Evolutionary conservation across 768 basidiomycete species (phyloP).

Genomic region (Lactarius sanguifluus): DNA sequence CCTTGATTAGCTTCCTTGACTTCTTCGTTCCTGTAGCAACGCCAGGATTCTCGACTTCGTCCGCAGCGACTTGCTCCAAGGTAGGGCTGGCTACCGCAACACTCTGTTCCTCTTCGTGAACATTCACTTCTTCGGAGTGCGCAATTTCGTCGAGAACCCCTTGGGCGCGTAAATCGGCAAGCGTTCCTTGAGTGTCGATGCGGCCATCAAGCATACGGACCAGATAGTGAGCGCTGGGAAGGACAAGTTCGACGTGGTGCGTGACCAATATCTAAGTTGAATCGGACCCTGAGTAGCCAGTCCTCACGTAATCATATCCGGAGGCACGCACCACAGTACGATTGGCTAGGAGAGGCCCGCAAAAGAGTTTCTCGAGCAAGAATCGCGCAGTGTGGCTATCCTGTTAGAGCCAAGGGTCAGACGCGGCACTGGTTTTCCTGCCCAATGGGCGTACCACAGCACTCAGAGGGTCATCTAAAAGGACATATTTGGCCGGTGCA

Average conservation of each 20-base stretch:
- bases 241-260: constrained; percentile 80
- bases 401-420: constrained; percentile 36
- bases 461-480: constrained; percentile 81
- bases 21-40: constrained; percentile 49
- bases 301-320: not conserved
- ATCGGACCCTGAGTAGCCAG: not conserved
- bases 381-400: constrained; percentile 68
- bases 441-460: constrained; percentile 59
- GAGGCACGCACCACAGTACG: constrained; percentile 59
- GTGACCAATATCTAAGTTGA: constrained; percentile 62
- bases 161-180: constrained; percentile 58
- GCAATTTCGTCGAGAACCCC: constrained; percentile 64
- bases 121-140: constrained; percentile 50
- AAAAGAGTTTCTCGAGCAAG: constrained; percentile 61
- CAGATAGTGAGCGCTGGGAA: constrained; percentile 70
- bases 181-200: constrained; percentile 70
- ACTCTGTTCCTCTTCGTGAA: constrained; percentile 45
- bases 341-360: constrained; percentile 61
- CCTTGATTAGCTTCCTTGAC: constrained; percentile 72
- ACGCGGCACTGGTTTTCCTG: constrained; percentile 2
- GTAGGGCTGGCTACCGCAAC: constrained; percentile 28
- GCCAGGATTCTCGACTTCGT: constrained; percentile 32
- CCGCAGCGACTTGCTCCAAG: constrained; percentile 36
- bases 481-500: constrained; percentile 49
- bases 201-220: constrained; percentile 81